Evolutionary conservation across 805 yeast species (phyloP).

Genomic region (Wickerhamomyces chaumierensis): DNA sequence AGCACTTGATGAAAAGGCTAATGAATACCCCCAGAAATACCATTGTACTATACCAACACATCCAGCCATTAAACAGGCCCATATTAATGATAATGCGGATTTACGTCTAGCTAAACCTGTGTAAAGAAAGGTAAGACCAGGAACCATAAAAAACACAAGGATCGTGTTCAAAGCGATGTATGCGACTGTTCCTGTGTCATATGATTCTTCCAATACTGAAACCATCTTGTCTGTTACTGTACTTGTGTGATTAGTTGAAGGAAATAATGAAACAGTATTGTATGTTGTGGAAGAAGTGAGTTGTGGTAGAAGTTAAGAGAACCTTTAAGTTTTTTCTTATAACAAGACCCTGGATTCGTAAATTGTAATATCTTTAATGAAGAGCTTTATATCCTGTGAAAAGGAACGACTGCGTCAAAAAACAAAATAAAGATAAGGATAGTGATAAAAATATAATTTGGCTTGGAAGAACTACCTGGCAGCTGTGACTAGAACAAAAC

Average conservation of each 20-base stretch:
- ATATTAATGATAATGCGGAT: constrained; percentile 78
- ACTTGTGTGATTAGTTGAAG: neutral
- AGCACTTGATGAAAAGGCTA: constrained; percentile 76
- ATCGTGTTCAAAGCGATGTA: constrained; percentile 53
- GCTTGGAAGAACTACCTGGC: too few relatives aligned
- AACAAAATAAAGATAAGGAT: too few relatives aligned
- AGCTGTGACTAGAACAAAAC: too few relatives aligned
- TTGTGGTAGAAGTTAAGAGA: too few relatives aligned
- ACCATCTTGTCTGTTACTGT: constrained; percentile 3
- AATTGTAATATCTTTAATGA: too few relatives aligned
- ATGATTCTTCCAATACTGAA: constrained; percentile 20
- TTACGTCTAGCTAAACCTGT: constrained; percentile 87
- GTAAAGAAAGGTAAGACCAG: constrained; percentile 87
- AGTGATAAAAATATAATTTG: too few relatives aligned
- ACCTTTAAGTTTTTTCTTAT: too few relatives aligned
- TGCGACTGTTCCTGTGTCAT: constrained; percentile 35
- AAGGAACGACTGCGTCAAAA: too few relatives aligned
- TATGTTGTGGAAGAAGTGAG: too few relatives aligned
- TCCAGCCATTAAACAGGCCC: constrained; percentile 67
- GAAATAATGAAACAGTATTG: neutral
- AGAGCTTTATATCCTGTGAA: too few relatives aligned
- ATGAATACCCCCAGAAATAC: constrained; percentile 98
- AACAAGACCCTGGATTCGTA: too few relatives aligned
- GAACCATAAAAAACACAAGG: constrained; percentile 82
- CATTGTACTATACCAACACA: constrained; percentile 76